Conservation (phyloP, 257 asterid species). For the Solanum chmielewskii region DNA sequence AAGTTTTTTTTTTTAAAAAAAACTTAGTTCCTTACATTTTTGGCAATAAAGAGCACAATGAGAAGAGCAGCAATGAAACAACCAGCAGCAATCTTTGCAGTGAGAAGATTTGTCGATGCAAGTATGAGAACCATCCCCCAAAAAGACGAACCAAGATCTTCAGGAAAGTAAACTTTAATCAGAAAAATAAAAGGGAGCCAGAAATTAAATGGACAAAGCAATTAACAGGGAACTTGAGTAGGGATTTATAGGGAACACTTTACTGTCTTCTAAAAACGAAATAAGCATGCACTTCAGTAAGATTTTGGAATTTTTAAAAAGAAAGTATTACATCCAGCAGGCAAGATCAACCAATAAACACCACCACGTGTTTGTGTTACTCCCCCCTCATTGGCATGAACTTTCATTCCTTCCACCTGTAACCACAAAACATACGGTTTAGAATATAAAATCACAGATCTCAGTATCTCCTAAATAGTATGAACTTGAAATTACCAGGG, state of each 20-base stretch:
- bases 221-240: not conserved
- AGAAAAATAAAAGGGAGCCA: not conserved
- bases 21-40: constrained; percentile 49
- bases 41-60: constrained; percentile 77
- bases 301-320: not conserved
- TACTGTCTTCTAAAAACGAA: not conserved
- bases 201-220: not conserved
- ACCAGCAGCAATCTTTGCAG: constrained; percentile 88
- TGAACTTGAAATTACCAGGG: not conserved
- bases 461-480: not conserved
- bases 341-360: constrained; percentile 86
- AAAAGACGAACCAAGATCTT: constrained; percentile 94
- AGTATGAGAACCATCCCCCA: constrained; percentile 96
- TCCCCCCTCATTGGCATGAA: constrained; percentile 94
- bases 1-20: not conserved
- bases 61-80: constrained; percentile 73
- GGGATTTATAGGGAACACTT: not conserved
- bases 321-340: constrained; percentile 80
- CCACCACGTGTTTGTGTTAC: constrained; percentile 91
- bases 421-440: not conserved
- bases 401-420: constrained; percentile 92
- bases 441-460: not conserved
- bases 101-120: constrained; percentile 80
- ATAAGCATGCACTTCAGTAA: not conserved
- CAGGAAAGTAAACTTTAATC: not conserved